These are phyloP conservation scores for Coemansia javaensis DNA, from an alignment of 192 early-diverging fungal species.

Conservation along the genomic window DNA sequence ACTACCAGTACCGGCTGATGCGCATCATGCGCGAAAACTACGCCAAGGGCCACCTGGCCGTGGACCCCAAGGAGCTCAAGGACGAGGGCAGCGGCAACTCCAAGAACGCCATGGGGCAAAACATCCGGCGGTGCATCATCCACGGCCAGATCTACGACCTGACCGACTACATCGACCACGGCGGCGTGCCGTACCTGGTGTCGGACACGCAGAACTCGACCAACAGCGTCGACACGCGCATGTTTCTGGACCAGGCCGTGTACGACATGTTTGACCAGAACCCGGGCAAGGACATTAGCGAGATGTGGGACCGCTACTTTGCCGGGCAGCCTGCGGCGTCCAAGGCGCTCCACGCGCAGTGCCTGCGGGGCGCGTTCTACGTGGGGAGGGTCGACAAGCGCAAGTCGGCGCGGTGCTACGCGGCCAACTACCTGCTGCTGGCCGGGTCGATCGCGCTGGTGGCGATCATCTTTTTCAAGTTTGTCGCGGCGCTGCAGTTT, in stretches of 20 bases:
- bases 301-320: slow-evolving; percentile 55
- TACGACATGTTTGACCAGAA: slow-evolving; percentile 62
- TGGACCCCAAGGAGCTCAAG: slow-evolving; percentile 54
- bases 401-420: slow-evolving; percentile 69
- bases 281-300: slow-evolving; percentile 61
- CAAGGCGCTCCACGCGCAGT: slow-evolving; percentile 57
- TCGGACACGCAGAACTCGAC: slow-evolving; percentile 40
- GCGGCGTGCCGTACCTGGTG: slow-evolving; percentile 42
- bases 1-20: slow-evolving; percentile 61
- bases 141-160: slow-evolving; percentile 71
- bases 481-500: slow-evolving; percentile 90
- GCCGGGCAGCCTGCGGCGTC: slow-evolving; percentile 37
- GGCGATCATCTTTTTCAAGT: slow-evolving; percentile 85
- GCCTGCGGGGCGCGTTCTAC: slow-evolving; percentile 81
- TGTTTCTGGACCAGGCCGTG: slow-evolving; percentile 59
- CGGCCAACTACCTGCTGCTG: slow-evolving; percentile 81
- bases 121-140: slow-evolving; percentile 59
- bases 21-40: slow-evolving; percentile 57
- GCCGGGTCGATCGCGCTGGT: slow-evolving; percentile 77
- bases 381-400: slow-evolving; percentile 82
- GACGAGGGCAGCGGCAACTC: slow-evolving; percentile 49
- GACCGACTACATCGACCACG: slow-evolving; percentile 57
- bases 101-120: slow-evolving; percentile 32
- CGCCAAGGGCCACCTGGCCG: slow-evolving; percentile 64
- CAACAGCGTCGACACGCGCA: slow-evolving; percentile 32